Evolutionary conservation across 805 yeast species (phyloP).

Genomic region (Zygosaccharomyces bisporus): DNA sequence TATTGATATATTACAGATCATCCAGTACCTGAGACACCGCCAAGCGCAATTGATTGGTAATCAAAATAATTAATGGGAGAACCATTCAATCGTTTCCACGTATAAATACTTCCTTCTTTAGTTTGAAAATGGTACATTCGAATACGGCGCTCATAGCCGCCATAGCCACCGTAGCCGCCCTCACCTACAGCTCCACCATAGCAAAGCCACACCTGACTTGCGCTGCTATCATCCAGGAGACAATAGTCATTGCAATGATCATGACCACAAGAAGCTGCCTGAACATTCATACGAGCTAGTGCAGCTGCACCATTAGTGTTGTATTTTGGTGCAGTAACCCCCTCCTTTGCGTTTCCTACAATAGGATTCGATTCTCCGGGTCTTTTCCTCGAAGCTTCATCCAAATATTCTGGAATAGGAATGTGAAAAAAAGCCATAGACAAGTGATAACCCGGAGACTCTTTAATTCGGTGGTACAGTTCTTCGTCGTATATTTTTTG

Average conservation of each 20-base stretch:
- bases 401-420: slow-evolving; percentile 80
- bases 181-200: slow-evolving; percentile 93
- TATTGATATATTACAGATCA: slow-evolving; percentile 26
- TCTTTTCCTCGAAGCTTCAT: slow-evolving; percentile 37
- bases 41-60: slow-evolving; percentile 46
- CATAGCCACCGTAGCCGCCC: slow-evolving; percentile 95
- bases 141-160: slow-evolving; percentile 76
- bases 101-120: slow-evolving; percentile 39
- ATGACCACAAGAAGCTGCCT: slow-evolving; percentile 81
- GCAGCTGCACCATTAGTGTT: slow-evolving; percentile 63
- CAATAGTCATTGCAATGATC: slow-evolving; percentile 96
- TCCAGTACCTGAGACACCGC: slow-evolving; percentile 39
- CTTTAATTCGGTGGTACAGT: slow-evolving; percentile 34
- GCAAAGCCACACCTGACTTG: slow-evolving; percentile 67
- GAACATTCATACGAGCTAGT: slow-evolving; percentile 63
- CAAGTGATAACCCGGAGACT: slow-evolving; percentile 41
- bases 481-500: slow-evolving; percentile 36
- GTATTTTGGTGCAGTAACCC: slow-evolving; percentile 69
- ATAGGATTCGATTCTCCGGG: slow-evolving; percentile 32
- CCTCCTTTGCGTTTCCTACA: slow-evolving; percentile 69
- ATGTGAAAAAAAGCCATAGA: slow-evolving; percentile 94
- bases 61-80: slow-evolving; percentile 49
- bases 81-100: slow-evolving; percentile 74
- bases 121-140: slow-evolving; percentile 68
- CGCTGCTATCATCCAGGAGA: slow-evolving; percentile 47